phyloP scores from a whole-genome alignment of 805 yeast genomes.

The Candida maris region DNA sequence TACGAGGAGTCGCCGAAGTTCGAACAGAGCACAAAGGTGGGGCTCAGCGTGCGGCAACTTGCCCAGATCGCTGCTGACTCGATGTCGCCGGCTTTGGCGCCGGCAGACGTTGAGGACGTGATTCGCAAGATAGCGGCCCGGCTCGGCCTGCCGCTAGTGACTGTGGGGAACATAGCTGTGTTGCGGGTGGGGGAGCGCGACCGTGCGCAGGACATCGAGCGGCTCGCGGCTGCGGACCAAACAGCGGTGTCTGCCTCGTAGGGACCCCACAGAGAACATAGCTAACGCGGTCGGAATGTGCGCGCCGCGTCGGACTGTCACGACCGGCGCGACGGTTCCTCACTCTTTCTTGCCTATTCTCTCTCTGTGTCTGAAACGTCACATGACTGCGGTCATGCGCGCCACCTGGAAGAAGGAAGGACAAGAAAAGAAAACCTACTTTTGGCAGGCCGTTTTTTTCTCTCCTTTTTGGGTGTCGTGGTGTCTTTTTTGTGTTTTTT shows the following conservation, averaged over 20 bases:
- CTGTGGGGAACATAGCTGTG: constrained; percentile 19
- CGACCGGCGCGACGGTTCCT: too few species aligned
- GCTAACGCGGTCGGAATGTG: too few species aligned
- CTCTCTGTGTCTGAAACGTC: too few species aligned
- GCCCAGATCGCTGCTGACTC: constrained; percentile 22
- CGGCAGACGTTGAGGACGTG: constrained; percentile 14
- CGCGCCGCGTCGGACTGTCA: too few species aligned
- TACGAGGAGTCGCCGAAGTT: constrained; percentile 22
- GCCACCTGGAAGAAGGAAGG: too few species aligned
- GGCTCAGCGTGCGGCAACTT: constrained; percentile 15
- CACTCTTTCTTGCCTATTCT: too few species aligned
- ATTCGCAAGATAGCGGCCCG: constrained; percentile 9
- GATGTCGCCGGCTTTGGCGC: constrained; percentile 13
- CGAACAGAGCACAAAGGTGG: constrained; percentile 4
- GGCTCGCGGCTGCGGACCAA: constrained; percentile 3
- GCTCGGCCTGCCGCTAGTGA: constrained; percentile 13
- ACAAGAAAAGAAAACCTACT: too few species aligned
- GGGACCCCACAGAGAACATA: too few species aligned
- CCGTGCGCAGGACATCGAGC: constrained; percentile 16
- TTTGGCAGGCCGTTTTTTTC: too few species aligned
- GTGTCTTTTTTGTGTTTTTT: constrained; percentile 3
- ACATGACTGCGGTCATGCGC: too few species aligned
- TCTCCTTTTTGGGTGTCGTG: background rate
- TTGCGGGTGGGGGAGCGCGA: constrained; percentile 18
- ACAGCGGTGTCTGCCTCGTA: background rate